Conservation (phyloP, 129 eudicot species). For the Ambrosia trifida region DNA sequence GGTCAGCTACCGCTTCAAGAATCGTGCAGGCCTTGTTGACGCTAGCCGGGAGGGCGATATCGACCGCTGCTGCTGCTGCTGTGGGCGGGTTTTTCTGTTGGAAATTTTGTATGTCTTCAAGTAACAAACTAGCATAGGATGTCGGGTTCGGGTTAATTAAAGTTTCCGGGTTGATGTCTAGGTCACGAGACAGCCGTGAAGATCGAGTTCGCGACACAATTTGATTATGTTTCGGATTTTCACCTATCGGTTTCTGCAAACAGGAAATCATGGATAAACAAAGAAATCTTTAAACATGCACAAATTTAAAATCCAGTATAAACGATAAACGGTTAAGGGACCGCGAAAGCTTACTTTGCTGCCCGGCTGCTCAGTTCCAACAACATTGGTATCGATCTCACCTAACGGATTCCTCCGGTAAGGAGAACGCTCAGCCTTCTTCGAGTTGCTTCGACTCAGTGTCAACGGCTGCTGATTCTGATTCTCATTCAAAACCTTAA, state of each 20-base stretch:
- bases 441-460: slow-evolving; percentile 81
- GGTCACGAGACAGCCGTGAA: slow-evolving; percentile 72
- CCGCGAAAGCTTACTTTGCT: slow-evolving; percentile 23
- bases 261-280: neutral
- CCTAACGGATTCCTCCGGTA: slow-evolving; percentile 76
- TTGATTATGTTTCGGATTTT: slow-evolving; percentile 43
- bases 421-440: slow-evolving; percentile 86
- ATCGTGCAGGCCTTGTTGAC: too few species aligned
- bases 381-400: slow-evolving; percentile 75
- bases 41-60: slow-evolving; percentile 38
- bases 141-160: slow-evolving; percentile 55
- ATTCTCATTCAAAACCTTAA: slow-evolving; percentile 45
- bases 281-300: neutral
- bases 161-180: slow-evolving; percentile 66
- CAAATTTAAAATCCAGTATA: neutral
- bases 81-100: slow-evolving; percentile 60
- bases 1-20: slow-evolving; percentile 65
- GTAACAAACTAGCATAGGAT: slow-evolving; percentile 52
- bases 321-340: neutral
- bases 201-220: slow-evolving; percentile 58
- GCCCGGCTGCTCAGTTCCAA: slow-evolving; percentile 34
- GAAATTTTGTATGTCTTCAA: slow-evolving; percentile 89
- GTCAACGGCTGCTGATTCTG: slow-evolving; percentile 62
- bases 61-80: slow-evolving; percentile 50
- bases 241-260: slow-evolving; percentile 48